These are phyloP conservation scores for Lasiosphaeria miniovina DNA, from an alignment of 495 filamentous ascomycete genomes.

Conservation along the genomic window DNA sequence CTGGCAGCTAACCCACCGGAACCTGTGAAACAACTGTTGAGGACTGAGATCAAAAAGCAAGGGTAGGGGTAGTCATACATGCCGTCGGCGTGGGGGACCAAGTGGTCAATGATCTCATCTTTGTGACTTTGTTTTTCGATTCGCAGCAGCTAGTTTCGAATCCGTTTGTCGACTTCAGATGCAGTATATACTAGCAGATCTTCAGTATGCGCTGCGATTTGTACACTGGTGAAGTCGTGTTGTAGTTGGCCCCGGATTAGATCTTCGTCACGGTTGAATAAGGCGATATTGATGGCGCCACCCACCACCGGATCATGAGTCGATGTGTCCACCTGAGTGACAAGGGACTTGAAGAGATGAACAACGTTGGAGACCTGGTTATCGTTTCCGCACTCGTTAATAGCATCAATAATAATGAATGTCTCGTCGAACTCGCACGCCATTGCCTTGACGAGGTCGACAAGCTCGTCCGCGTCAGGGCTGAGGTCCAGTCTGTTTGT, in stretches of 20 bases:
- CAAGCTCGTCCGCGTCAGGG: constrained; percentile 7
- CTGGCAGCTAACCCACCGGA: constrained; percentile 42
- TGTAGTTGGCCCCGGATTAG: neutral
- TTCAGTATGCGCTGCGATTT: constrained; percentile 24
- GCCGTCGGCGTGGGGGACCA: neutral
- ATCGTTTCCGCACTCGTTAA: constrained; percentile 5
- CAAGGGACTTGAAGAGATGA: neutral
- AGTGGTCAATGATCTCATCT: constrained; percentile 6
- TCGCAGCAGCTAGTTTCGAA: constrained; percentile 8
- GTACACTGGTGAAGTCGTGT: neutral
- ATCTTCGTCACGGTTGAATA: neutral
- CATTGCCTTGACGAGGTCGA: constrained; percentile 22
- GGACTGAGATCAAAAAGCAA: neutral
- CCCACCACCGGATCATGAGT: neutral
- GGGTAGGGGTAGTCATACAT: neutral
- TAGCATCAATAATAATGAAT: constrained; percentile 24
- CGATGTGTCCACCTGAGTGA: neutral
- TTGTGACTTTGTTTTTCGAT: constrained; percentile 23
- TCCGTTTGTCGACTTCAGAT: constrained; percentile 30
- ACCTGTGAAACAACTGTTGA: constrained; percentile 26
- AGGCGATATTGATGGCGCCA: neutral
- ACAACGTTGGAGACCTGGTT: neutral
- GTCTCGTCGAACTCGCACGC: constrained; percentile 19
- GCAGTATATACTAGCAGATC: constrained; percentile 35
- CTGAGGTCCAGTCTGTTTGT: neutral